Conservation (phyloP, 78 protist genomes). For the Dictyostelium citrinum region DNA sequence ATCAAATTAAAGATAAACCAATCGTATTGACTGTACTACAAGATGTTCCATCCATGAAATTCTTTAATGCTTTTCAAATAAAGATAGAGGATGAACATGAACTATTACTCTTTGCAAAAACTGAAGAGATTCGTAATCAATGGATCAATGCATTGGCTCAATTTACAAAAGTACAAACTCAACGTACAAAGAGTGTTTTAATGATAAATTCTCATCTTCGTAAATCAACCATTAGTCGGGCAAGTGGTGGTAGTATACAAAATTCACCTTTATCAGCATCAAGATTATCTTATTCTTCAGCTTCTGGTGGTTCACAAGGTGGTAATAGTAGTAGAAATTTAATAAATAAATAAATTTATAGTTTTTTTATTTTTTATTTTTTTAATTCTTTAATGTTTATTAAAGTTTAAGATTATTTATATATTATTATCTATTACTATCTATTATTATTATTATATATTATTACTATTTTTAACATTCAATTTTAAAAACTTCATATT, state of each 20-base stretch:
- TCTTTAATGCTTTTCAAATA: slow-evolving; percentile 53
- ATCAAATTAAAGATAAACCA: background rate
- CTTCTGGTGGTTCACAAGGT: background rate
- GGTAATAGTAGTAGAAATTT: background rate
- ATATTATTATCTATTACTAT: background rate
- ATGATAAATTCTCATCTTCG: slow-evolving; percentile 12
- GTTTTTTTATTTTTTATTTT: background rate
- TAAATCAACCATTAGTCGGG: background rate
- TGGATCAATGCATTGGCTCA: slow-evolving; percentile 28
- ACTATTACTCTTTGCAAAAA: slow-evolving; percentile 30
- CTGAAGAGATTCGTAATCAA: slow-evolving; percentile 11
- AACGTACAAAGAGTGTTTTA: slow-evolving; percentile 27
- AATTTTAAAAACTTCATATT: slow-evolving; percentile 29
- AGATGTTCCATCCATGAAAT: slow-evolving; percentile 37
- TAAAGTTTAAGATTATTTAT: too few relatives aligned
- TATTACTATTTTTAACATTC: background rate
- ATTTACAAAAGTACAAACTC: slow-evolving; percentile 14
- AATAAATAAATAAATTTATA: background rate
- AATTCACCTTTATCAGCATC: background rate
- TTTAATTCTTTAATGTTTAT: too few relatives aligned
- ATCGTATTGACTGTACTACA: background rate
- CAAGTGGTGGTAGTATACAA: background rate
- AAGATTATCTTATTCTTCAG: background rate
- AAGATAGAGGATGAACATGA: background rate
- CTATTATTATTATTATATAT: background rate